Conservation (phyloP, 441 rosid species). For the Populus trichocarpa region DNA sequence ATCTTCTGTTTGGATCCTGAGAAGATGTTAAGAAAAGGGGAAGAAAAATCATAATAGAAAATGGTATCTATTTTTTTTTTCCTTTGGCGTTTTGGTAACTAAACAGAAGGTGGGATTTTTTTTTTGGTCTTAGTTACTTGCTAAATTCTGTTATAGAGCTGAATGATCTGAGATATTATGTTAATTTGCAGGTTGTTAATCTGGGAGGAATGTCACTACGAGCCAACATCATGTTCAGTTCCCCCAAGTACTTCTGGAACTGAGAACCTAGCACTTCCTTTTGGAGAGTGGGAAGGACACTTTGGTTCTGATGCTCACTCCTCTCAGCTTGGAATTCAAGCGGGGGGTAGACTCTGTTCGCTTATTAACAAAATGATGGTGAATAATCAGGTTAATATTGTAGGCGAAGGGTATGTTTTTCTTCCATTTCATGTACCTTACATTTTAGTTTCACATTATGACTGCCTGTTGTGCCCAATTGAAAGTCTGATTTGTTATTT, state of each 20-base stretch:
- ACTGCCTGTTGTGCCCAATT: background rate
- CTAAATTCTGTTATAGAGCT: background rate
- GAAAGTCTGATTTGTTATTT: conserved; percentile 10
- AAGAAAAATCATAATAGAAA: background rate
- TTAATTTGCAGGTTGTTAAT: conserved; percentile 19
- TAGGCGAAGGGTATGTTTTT: conserved; percentile 83
- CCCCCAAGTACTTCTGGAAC: conserved; percentile 29
- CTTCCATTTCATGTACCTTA: background rate
- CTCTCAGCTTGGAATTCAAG: conserved; percentile 34
- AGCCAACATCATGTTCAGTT: conserved; percentile 32
- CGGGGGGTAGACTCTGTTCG: conserved; percentile 36
- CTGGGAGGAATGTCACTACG: conserved; percentile 84
- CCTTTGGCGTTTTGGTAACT: background rate
- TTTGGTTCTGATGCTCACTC: conserved; percentile 27
- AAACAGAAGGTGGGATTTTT: background rate
- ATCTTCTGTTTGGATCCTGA: background rate
- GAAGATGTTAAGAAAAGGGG: background rate
- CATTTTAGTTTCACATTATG: background rate
- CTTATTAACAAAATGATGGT: conserved; percentile 77
- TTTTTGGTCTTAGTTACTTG: background rate
- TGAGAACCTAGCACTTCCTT: conserved; percentile 26
- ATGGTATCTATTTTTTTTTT: background rate
- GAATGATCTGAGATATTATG: background rate
- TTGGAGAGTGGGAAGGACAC: conserved; percentile 46
- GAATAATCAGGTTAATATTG: conserved; percentile 62